These are phyloP conservation scores for Dorcoceras hygrometricum DNA, from an alignment of 257 asterid species.

Conservation along the genomic window DNA sequence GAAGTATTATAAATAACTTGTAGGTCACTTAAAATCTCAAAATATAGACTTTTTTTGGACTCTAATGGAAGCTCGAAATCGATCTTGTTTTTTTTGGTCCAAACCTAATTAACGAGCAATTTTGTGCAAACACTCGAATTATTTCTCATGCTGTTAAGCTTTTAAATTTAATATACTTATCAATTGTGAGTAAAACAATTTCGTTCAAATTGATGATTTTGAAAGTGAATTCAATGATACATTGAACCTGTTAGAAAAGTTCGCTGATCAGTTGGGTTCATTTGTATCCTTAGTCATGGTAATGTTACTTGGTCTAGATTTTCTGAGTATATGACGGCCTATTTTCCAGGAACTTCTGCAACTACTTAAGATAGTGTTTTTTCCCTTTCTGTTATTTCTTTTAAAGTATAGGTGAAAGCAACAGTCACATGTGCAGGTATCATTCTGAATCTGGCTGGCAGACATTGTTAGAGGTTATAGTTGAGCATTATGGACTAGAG, in stretches of 20 bases:
- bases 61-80: background rate
- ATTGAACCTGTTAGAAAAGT: background rate
- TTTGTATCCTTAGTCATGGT: background rate
- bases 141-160: too few relatives aligned
- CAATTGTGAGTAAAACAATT: too few relatives aligned
- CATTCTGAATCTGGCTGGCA: slow-evolving; percentile 96
- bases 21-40: background rate
- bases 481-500: slow-evolving; percentile 83
- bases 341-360: background rate
- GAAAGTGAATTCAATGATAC: background rate
- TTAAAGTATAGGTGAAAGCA: slow-evolving; percentile 5
- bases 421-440: slow-evolving; percentile 53
- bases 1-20: background rate
- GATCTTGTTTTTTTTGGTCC: background rate
- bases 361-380: background rate
- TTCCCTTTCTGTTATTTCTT: background rate
- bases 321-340: background rate
- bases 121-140: background rate
- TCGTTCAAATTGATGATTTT: background rate
- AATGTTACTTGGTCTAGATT: background rate
- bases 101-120: background rate
- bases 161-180: too few relatives aligned
- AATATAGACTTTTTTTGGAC: too few relatives aligned
- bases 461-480: slow-evolving; percentile 68
- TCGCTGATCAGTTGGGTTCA: background rate